Evolutionary conservation across 495 filamentous ascomycete species (phyloP), one percentile per base, ranked within the genome.

Genomic region (Trichoderma asperelloides): DNA sequence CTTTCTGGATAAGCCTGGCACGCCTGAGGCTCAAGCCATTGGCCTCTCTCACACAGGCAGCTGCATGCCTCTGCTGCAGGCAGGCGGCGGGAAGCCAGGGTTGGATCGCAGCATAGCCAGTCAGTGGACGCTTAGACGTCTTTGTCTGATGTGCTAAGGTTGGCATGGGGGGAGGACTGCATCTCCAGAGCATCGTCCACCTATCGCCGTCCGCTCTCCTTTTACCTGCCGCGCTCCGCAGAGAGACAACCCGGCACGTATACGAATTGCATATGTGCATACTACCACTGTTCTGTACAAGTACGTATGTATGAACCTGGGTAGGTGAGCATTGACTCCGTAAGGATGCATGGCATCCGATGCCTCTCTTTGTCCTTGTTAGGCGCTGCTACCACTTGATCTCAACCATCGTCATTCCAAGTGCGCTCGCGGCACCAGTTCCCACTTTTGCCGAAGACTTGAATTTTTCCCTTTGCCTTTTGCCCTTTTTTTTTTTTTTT

Each of bases 1-100:
- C 55, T 60, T n/a, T 60, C 23, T 30, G 23, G 16, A 25, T 25
- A 27, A 27, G 27, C 25, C 16, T 60, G 25, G 27, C 55, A 60
- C 11, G 11, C 55, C 55, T 60, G 55, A 60, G 55, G 55, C 55
- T 60, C 55, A 27, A 60, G 30, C 25, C 55, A 3, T 60, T 27
- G 55, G 23, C 25, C 25, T 60, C 27, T 30, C 55, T 27, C 27
- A 16, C 55, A 60, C 27, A 60, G 55, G 55, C 23, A 30, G 55
- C 55, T 60, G 55, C 55, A 60, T 60, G 55, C 55, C 27, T 28
- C 23, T 60, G 55, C 25, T 60, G 55, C 55, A 60, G 3, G 55
- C 55, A 60, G 27, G 55, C 23, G 15, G 27, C 55, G 55, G 55
- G 55, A 60, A 60, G 55, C 55, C 27, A 25, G 55, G 55, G 55